Percentiles rank a stretch among this genome's conserved stretches.
Evolutionary conservation across 2,329 filamentous ascomycete species (phyloP).

Genomic region (Lachnellula willkommii): DNA sequence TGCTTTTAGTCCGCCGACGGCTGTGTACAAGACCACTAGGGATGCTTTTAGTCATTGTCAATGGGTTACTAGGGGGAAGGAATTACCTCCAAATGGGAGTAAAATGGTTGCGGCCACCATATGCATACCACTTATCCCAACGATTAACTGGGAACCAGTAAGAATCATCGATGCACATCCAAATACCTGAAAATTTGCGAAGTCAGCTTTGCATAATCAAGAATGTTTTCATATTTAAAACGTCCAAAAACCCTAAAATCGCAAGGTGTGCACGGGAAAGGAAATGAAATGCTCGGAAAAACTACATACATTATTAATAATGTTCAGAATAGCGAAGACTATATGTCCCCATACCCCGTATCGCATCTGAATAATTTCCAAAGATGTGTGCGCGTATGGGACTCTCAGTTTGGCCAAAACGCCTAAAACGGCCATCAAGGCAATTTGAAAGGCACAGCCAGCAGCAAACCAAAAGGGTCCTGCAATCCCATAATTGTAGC

Average conservation of each 20-base stretch:
- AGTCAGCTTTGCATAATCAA: too few relatives aligned
- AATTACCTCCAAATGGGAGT: constrained; percentile 10
- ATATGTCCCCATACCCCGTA: constrained; percentile 40
- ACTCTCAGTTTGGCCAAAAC: constrained; percentile 45
- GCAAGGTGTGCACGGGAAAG: too few relatives aligned
- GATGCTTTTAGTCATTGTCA: neutral
- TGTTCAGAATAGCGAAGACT: constrained; percentile 38
- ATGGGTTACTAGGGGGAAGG: neutral
- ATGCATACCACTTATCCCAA: constrained; percentile 18
- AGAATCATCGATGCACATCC: constrained; percentile 43
- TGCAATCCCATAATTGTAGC: constrained; percentile 50
- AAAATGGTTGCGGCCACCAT: constrained; percentile 19
- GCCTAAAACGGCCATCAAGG: constrained; percentile 43
- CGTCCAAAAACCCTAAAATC: too few relatives aligned
- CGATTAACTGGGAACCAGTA: constrained; percentile 36
- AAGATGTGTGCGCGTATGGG: constrained; percentile 45
- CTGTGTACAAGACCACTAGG: constrained; percentile 25
- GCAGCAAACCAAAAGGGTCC: constrained; percentile 32
- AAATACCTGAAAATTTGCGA: constrained; percentile 26
- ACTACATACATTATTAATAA: constrained; percentile 34
- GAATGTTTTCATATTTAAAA: too few relatives aligned
- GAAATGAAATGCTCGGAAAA: too few relatives aligned
- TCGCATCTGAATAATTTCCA: constrained; percentile 44
- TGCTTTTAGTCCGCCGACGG: constrained; percentile 19
- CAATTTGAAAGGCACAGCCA: constrained; percentile 39